Evolutionary conservation across 768 basidiomycete species (phyloP).

Genomic region (Boletus coccyginus): DNA sequence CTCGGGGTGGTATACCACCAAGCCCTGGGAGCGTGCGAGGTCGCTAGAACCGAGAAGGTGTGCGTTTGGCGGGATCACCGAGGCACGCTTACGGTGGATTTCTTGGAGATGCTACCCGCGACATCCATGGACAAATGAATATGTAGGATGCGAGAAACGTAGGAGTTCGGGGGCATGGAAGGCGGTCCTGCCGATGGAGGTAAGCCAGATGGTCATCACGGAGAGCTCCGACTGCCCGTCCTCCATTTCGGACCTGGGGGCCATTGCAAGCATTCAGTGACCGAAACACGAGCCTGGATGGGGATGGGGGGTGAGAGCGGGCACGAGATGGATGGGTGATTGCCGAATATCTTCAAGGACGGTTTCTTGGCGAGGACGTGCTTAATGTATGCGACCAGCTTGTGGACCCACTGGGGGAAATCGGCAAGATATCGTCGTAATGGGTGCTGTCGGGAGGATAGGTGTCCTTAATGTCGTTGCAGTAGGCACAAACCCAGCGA

Average conservation of each 20-base stretch:
- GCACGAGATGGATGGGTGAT: not conserved
- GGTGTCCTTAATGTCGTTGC: too few species aligned
- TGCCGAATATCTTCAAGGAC: constrained; percentile 69
- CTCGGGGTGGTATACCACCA: not conserved
- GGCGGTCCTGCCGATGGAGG: not conserved
- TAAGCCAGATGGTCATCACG: not conserved
- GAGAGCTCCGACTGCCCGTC: not conserved
- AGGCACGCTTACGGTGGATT: not conserved
- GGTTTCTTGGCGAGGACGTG: too few species aligned
- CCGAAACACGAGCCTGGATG: constrained; percentile 84
- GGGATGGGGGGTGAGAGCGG: not conserved
- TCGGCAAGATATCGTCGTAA: constrained; percentile 68
- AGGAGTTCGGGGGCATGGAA: not conserved
- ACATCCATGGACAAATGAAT: too few species aligned
- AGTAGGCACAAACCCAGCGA: constrained; percentile 13
- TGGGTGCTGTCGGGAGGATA: constrained; percentile 37
- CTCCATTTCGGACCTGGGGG: constrained; percentile 61
- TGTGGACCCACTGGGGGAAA: constrained; percentile 68
- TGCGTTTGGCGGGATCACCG: not conserved
- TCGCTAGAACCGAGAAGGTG: not conserved
- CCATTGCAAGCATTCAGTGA: constrained; percentile 77
- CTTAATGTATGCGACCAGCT: constrained; percentile 57
- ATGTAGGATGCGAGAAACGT: not conserved
- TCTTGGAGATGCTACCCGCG: not conserved
- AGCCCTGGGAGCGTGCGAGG: not conserved